phyloP scores from a whole-genome alignment of 2,329 filamentous ascomycete genomes.

The Rosellinia necatrix region DNA sequence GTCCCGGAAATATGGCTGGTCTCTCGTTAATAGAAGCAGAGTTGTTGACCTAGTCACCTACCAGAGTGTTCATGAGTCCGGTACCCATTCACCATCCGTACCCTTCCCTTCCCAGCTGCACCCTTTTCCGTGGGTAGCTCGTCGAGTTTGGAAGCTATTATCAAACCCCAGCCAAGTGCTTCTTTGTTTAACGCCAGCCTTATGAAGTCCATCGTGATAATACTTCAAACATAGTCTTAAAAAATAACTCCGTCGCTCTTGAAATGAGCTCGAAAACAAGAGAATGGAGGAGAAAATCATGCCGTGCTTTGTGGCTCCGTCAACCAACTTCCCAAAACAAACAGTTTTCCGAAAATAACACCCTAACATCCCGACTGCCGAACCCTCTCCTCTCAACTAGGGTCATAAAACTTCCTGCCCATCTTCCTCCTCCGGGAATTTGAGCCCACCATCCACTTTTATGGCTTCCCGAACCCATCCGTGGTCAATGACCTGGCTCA shows the following conservation, averaged over 20 bases:
- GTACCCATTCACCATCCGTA: background rate
- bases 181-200: conserved; percentile 10
- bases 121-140: background rate
- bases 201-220: conserved; percentile 3
- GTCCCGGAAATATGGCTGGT: background rate
- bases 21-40: background rate
- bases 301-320: background rate
- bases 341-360: background rate
- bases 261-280: conserved; percentile 9
- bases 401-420: conserved; percentile 56
- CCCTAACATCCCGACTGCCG: background rate
- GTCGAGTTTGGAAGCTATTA: background rate
- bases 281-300: conserved; percentile 5
- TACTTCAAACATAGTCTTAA: conserved; percentile 15
- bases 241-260: background rate
- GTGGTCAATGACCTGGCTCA: conserved; percentile 72
- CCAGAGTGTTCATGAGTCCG: background rate
- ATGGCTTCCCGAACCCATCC: conserved; percentile 81
- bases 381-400: background rate
- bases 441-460: conserved; percentile 64
- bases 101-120: background rate
- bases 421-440: conserved; percentile 63
- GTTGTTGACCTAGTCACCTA: background rate
- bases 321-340: background rate
- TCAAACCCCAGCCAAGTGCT: background rate